Base-by-base conservation (phyloP, 345 rosid species). In the Populus pruinosa region DNA sequence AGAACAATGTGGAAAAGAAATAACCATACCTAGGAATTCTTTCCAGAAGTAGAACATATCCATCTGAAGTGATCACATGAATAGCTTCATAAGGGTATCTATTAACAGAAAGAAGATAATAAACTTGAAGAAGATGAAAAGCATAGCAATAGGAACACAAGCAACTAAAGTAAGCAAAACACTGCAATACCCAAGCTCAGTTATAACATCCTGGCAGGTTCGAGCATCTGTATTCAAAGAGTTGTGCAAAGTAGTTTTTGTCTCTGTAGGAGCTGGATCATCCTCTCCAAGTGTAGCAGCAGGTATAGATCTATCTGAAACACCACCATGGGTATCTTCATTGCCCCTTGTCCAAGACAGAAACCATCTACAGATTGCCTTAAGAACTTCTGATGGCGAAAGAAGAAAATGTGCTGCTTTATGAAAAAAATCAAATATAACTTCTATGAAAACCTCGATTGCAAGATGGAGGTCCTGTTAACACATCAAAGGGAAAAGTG, bases 11-110 rank as follows among this genome's bases (percentile, higher is more conserved):
- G 56, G 75, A 72, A 77, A 82, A 67, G 62, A 76, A 66, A 75
- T 36, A 69, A 35, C 43, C n/a, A 65, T 86, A 96, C 97, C 98
- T 89, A 39, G 99, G 99, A 75, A 96, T 90, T 82, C 98, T 93
- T 88, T 96, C 99, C 88, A 96, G 78, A 70, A 92, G 93, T 74
- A 96, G 92, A 77, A 93, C 91, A 85, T 96, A 96, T 76, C 99
- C 99, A 86, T 96, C 99, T 47, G 89, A 86, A 53, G 99, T 96
- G 72, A 86, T 81, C 75, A 96, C 99, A 74, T 76, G 94, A 74
- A 96, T 92, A 56, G 98, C 98, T 89, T 96, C 98, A 62, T 90
- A 93, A 47, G 98, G 98, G 79, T 96, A 96, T 87, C 99, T 92
- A 83, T 74, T 12, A 56, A 77, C 66, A 82, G 39, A 56, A 29